Percentiles rank a stretch among this genome's conserved stretches.
phyloP scores from a whole-genome alignment of 2,329 filamentous ascomycete genomes.

The Penicillium sp. region DNA sequence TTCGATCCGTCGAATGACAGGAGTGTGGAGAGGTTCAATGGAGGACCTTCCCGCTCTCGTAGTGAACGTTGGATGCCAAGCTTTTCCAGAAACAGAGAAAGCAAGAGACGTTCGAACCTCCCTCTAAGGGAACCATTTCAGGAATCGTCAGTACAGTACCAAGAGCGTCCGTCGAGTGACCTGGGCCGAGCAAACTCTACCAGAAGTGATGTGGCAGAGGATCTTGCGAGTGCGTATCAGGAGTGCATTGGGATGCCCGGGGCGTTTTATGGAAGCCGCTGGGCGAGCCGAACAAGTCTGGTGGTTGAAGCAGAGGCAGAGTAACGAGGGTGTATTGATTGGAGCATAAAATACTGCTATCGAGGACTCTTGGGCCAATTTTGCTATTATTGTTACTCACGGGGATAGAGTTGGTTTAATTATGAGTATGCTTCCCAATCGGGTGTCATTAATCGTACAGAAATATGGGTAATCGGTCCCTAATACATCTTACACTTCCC shows the following conservation, averaged over 20 bases:
- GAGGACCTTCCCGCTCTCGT: constrained; percentile 8
- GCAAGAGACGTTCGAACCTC: constrained; percentile 3
- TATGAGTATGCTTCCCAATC: constrained; percentile 14
- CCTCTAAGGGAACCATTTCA: constrained; percentile 11
- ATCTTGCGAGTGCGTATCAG: constrained; percentile 24
- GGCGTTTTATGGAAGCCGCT: constrained; percentile 24
- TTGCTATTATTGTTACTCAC: constrained; percentile 17
- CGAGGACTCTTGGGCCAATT: background rate
- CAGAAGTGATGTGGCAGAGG: constrained; percentile 14
- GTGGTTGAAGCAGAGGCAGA: constrained; percentile 11
- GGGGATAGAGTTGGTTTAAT: constrained; percentile 11
- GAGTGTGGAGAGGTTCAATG: background rate
- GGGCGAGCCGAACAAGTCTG: constrained; percentile 23
- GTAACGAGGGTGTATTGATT: background rate
- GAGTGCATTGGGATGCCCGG: constrained; percentile 28
- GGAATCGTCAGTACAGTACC: constrained; percentile 9
- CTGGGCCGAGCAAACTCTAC: constrained; percentile 17
- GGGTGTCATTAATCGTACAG: constrained; percentile 35
- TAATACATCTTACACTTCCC: constrained; percentile 14
- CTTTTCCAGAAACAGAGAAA: constrained; percentile 16
- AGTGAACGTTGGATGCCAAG: constrained; percentile 12
- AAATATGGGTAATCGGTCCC: constrained; percentile 26
- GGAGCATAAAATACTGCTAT: background rate
- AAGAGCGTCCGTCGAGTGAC: constrained; percentile 10
- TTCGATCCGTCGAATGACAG: background rate